Evolutionary conservation across 306 rosid species (phyloP).

Genomic region (cucumber (Cucumis sativus)): Cucumber_9930_V3 NC_026659.2:14862501-14863000

Average conservation of each 20-base stretch:
- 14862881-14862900: background rate
- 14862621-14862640: background rate
- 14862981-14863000: background rate
- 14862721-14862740: background rate
- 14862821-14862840: background rate
- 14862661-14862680: background rate
- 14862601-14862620: background rate
- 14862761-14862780: background rate
- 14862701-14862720: background rate
- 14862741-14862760: background rate
- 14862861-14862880: background rate
- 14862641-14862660: background rate
- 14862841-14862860: background rate
- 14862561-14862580: background rate
- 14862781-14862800: background rate
- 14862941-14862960: background rate
- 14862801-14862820: background rate
- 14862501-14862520: background rate
- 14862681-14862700: background rate
- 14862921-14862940: background rate
- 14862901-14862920: background rate
- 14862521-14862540: background rate
- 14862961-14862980: background rate
- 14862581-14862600: background rate
- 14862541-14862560: background rate